These are phyloP conservation scores for Candida sojae DNA, from an alignment of 1,139 yeast species.

Conservation along the genomic window DNA sequence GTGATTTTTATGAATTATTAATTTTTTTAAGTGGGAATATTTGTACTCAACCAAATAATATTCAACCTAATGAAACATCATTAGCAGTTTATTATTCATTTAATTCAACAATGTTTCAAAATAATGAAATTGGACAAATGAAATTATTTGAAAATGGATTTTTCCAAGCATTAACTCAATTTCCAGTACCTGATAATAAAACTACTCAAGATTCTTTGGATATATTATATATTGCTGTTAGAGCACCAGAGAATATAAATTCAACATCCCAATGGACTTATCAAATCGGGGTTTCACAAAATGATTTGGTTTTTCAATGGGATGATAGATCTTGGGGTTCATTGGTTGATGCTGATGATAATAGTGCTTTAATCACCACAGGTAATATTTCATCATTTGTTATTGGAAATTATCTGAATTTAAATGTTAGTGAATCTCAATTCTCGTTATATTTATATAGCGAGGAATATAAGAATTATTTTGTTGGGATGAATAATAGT, in stretches of 20 bases:
- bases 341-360: conserved; percentile 73
- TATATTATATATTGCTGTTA: conserved; percentile 50
- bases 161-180: conserved; percentile 53
- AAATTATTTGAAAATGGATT: conserved; percentile 48
- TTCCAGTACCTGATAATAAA: not conserved
- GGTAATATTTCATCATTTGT: conserved; percentile 48
- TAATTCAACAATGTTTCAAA: conserved; percentile 39
- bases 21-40: conserved; percentile 63
- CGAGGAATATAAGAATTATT: conserved; percentile 36
- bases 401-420: conserved; percentile 18
- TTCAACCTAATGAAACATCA: conserved; percentile 31
- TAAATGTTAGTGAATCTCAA: conserved; percentile 33
- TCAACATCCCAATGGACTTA: conserved; percentile 53
- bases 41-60: conserved; percentile 48
- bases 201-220: conserved; percentile 3
- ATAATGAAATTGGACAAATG: conserved; percentile 34
- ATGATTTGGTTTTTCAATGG: conserved; percentile 69
- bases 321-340: conserved; percentile 60
- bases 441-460: conserved; percentile 52
- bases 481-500: conserved; percentile 52
- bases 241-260: conserved; percentile 45
- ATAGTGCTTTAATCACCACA: conserved; percentile 68
- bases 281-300: conserved; percentile 70
- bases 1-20: conserved; percentile 52
- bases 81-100: conserved; percentile 53